Base-by-base conservation (phyloP, 139 green algal genomes). In the Yamagishiella unicocca region DNA sequence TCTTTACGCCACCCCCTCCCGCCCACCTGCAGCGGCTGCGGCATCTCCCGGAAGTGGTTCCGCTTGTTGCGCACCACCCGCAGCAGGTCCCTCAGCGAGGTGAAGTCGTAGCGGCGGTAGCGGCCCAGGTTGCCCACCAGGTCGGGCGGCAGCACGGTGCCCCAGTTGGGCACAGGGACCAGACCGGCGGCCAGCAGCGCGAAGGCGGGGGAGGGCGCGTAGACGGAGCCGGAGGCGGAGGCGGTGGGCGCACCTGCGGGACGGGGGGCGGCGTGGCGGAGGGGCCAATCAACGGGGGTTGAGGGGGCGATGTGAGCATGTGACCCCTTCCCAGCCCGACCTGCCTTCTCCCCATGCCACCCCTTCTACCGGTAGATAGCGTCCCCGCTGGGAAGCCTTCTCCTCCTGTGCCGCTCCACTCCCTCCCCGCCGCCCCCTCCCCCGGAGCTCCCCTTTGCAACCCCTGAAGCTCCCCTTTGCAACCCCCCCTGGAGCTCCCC, bases 31-130 rank as follows among this genome's bases (percentile, higher is more conserved):
- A 98, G 87, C 12, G 88, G 83, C 8, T 66, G 43, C 25, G 98
- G 97, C 84, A 99, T 95, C 83, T 99, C 98, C 54, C 96, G 88
- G 90, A 96, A 99, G 91, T 99, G 98, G 85, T 96, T 97, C 89
- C 94, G 91, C 94, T 99, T 99, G 96, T 99, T 99, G 89, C 98
- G 94, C 72, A 99, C 94, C 35, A 99, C 96, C n/a, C 98, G 91
- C 89, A 99, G 94, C 90, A 99, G 91, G 90, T 99, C 98, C 10
- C 98, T 91, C 89, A 99, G 86, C 64, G 84, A 93, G 45, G 71
- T 85, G 88, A 90, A 95, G 84, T 94, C 94, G 92, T 97, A 98
- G 25, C 89, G 93, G 77, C 96, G 89, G 87, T 97, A 98, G 40
- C 93, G 87, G 10, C 96, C 96, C 71, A 99, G 90, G 78, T 99